These are phyloP conservation scores for Hypoxylon fuscum DNA, from an alignment of 495 filamentous ascomycete species.

Conservation along the genomic window DNA sequence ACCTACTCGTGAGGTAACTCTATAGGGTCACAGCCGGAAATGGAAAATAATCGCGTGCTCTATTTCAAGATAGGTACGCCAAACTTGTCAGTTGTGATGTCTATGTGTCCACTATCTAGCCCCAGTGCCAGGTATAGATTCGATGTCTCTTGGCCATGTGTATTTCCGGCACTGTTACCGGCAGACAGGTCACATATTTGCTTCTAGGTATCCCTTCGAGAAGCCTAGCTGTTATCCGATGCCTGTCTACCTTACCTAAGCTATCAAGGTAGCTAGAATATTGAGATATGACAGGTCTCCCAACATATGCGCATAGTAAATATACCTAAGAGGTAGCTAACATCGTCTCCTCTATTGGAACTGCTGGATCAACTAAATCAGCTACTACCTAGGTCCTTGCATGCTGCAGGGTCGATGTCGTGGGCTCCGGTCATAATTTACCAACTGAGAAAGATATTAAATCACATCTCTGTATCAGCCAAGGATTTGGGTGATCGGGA, in stretches of 20 bases:
- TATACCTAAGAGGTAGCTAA: background rate
- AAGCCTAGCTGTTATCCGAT: background rate
- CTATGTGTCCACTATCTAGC: background rate
- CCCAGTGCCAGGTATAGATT: background rate
- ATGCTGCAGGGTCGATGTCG: background rate
- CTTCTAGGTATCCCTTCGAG: background rate
- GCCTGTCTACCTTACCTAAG: no score
- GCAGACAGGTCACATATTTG: background rate
- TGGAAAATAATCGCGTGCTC: no score
- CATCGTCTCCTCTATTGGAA: no score
- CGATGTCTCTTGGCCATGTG: background rate
- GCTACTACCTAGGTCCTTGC: background rate
- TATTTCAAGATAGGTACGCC: no score
- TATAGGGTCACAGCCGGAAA: no score
- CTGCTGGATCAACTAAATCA: background rate
- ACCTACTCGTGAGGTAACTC: no score
- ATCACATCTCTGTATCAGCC: background rate
- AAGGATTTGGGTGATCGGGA: background rate
- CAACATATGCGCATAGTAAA: background rate
- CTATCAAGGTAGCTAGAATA: background rate
- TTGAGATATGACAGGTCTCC: background rate
- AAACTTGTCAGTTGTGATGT: no score
- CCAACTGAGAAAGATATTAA: background rate
- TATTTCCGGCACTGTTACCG: background rate
- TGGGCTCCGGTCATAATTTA: background rate